Base-by-base conservation (phyloP, 1,284 basidiomycete species). In the Porogramme epimiltina region DNA sequence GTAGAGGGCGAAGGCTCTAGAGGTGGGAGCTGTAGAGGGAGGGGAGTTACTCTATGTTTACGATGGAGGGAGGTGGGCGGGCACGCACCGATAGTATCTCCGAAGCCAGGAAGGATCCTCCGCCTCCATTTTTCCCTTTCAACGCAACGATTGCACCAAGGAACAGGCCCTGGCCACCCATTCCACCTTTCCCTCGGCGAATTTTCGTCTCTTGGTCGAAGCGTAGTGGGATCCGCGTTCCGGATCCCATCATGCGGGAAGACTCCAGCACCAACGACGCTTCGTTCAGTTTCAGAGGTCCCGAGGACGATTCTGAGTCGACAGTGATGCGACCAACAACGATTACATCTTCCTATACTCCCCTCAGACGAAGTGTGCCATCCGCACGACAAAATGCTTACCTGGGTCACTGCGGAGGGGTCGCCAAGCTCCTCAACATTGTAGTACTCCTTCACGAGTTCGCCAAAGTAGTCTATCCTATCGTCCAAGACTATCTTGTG, bases 111-210 rank as follows among this genome's bases (percentile, higher is more conserved):
- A 98, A 99, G 68, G 84, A 85, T 2, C 84, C 87, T 4, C 92
- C 95, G 1, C 93, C 93, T 2, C 94, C 95, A 68, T 98, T 98
- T 63, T 83, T 82, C 0, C 97, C 97, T 59, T 85, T 89, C n/a
- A 98, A 67, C 2, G 89, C 92, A 0, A 91, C 87, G 42, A 99
- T 85, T 36, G 88, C 87, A 2, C 97, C 97, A 0, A 95, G 93
- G 66, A 95, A 99, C 26, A 99, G 67, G 0, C 90, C 87, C 19
- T 89, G 73, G 0, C 85, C 84, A n/a, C 81, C 82, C 20, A 82
- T 74, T 4, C 86, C 87, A 49, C 77, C 75, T 4, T 80, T 71
- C 0, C 81, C 82, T 19, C 87, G 86, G 42, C 85, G 79, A 3
- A 95, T 76, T 62, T 83, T 85, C 48, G 91, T 72, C 31, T 76